These are phyloP conservation scores for Beta vulgaris DNA, from an alignment of 148 eudicot genomes.

Conservation along the genomic window DNA sequence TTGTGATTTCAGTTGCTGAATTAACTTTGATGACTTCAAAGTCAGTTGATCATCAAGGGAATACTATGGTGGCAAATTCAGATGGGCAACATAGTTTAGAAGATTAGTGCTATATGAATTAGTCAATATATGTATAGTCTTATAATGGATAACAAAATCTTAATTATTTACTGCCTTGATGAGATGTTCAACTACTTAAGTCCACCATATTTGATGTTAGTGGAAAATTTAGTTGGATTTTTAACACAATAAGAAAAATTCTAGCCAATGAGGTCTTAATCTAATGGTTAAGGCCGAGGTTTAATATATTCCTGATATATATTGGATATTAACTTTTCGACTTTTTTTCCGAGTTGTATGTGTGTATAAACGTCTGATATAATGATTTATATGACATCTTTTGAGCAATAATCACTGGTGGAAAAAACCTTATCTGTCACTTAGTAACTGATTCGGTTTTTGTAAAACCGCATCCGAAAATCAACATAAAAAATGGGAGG, in stretches of 20 bases:
- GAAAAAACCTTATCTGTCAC: no score
- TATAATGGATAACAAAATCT: background rate
- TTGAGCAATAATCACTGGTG: no score
- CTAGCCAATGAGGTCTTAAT: constrained; percentile 8
- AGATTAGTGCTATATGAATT: background rate
- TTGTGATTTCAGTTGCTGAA: constrained; percentile 28
- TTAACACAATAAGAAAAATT: background rate
- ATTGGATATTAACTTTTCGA: background rate
- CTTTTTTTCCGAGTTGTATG: background rate
- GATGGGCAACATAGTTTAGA: background rate
- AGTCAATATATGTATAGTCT: background rate
- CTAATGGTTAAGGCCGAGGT: background rate
- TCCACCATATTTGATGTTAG: background rate
- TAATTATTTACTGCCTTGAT: background rate
- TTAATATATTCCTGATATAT: background rate
- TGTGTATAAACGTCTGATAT: background rate
- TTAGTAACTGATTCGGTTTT: no score
- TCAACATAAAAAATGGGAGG: no score
- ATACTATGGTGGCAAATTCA: background rate
- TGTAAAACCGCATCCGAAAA: no score
- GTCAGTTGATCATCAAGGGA: background rate
- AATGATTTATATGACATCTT: background rate
- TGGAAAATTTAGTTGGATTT: background rate
- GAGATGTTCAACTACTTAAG: background rate
- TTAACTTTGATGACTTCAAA: background rate